These are phyloP conservation scores for Flueggea neowawraea DNA, from an alignment of 441 rosid species.

Conservation along the genomic window DNA sequence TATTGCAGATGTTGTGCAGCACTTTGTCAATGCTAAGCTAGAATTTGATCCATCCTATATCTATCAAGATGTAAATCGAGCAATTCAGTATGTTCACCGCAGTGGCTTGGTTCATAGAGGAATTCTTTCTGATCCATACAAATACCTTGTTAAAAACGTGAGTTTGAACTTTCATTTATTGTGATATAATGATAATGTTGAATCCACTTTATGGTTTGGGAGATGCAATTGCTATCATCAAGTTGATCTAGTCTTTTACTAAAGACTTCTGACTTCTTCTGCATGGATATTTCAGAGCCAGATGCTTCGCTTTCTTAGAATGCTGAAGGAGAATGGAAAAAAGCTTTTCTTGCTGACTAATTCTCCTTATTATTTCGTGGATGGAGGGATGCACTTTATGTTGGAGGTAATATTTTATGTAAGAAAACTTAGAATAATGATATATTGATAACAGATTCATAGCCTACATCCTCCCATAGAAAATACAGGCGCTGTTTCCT, in stretches of 20 bases:
- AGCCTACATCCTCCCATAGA: too few relatives aligned
- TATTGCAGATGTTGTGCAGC: constrained; percentile 91
- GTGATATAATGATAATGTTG: background rate
- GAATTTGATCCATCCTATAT: constrained; percentile 93
- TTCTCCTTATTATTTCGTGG: constrained; percentile 95
- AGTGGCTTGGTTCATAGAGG: constrained; percentile 95
- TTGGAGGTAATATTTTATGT: constrained; percentile 54
- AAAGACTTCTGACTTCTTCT: constrained; percentile 9
- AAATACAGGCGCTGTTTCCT: too few relatives aligned
- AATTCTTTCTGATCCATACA: constrained; percentile 82
- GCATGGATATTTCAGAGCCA: constrained; percentile 48
- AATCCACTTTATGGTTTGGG: background rate
- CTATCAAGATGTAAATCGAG: constrained; percentile 88
- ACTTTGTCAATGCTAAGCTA: constrained; percentile 89
- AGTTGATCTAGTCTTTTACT: constrained; percentile 5
- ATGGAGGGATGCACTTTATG: constrained; percentile 94
- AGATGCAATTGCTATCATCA: background rate
- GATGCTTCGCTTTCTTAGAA: constrained; percentile 60
- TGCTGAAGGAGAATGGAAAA: constrained; percentile 90
- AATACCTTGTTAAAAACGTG: constrained; percentile 82
- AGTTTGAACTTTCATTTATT: constrained; percentile 20
- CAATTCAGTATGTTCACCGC: constrained; percentile 94
- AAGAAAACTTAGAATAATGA: too few relatives aligned
- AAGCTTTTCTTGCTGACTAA: constrained; percentile 90
- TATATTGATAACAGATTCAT: too few relatives aligned